phyloP scores from a whole-genome alignment of 495 filamentous ascomycete genomes.

The Copromyces sp. region DNA sequence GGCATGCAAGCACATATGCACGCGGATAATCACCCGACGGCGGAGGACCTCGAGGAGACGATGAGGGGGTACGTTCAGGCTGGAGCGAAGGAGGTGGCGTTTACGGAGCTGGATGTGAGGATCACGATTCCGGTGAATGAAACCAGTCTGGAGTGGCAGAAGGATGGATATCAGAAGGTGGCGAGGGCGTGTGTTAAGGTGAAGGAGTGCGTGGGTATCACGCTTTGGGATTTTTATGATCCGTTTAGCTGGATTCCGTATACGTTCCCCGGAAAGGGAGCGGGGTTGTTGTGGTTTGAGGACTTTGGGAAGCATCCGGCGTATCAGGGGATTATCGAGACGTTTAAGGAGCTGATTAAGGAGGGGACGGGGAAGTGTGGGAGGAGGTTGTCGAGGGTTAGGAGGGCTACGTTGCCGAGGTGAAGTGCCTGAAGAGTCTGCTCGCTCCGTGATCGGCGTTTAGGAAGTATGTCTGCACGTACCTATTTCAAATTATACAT shows the following conservation, averaged over 20 bases:
- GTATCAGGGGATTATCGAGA: slow-evolving; percentile 23
- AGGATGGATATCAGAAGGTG: slow-evolving; percentile 41
- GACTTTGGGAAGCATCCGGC: slow-evolving; percentile 49
- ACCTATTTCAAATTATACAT: background rate
- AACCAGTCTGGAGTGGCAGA: slow-evolving; percentile 46
- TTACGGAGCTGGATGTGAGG: slow-evolving; percentile 54
- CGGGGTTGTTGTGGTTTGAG: slow-evolving; percentile 39
- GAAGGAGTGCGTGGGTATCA: slow-evolving; percentile 54
- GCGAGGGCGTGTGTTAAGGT: slow-evolving; percentile 50
- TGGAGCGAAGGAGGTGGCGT: slow-evolving; percentile 49
- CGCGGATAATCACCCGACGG: slow-evolving; percentile 41
- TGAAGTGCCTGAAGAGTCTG: background rate
- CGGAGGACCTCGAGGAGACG: slow-evolving; percentile 37
- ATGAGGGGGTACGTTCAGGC: slow-evolving; percentile 39
- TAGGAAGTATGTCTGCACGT: background rate
- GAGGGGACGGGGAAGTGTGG: background rate
- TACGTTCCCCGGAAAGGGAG: slow-evolving; percentile 45
- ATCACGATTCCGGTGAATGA: slow-evolving; percentile 36
- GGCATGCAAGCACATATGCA: slow-evolving; percentile 55
- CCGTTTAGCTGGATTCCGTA: slow-evolving; percentile 50
- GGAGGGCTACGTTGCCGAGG: background rate
- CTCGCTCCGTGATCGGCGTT: background rate
- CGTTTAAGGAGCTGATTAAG: slow-evolving; percentile 4
- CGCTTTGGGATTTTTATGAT: slow-evolving; percentile 52
- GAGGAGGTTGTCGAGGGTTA: background rate